Percentiles rank a stretch among this genome's conserved stretches.
These are phyloP conservation scores for Epichloe sibirici DNA, from an alignment of 2,329 filamentous ascomycete species.

Conservation along the genomic window DNA sequence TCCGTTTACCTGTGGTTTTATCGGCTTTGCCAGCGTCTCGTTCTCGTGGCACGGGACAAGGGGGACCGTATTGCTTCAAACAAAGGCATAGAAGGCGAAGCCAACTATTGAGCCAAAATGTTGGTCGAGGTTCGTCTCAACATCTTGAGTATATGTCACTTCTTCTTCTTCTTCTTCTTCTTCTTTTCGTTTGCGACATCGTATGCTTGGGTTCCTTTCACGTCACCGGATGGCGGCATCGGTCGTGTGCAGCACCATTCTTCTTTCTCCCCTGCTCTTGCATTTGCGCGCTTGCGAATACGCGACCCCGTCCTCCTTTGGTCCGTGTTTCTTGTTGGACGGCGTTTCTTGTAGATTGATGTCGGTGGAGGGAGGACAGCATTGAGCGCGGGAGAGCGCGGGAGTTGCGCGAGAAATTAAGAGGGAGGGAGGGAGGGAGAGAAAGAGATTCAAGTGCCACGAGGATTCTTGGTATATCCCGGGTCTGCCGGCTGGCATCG, in stretches of 20 bases:
- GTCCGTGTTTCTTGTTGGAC: background rate
- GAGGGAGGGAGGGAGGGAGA: background rate
- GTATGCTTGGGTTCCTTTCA: background rate
- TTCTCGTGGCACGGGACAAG: constrained; percentile 6
- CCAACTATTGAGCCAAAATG: constrained; percentile 13
- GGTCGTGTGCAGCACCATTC: constrained; percentile 2
- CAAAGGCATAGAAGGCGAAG: constrained; percentile 10
- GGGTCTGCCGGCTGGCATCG: constrained; percentile 1
- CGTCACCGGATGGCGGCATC: constrained; percentile 1
- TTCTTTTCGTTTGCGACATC: background rate
- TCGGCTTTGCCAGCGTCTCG: background rate
- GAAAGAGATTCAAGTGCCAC: background rate
- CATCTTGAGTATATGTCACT: background rate
- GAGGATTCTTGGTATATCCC: background rate
- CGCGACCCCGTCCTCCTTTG: background rate
- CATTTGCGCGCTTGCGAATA: constrained; percentile 1
- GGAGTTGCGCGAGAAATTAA: background rate
- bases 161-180: background rate
- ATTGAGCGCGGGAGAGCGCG: background rate
- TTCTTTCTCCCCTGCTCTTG: background rate
- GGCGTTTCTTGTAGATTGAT: background rate
- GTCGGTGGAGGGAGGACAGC: background rate
- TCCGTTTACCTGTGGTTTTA: background rate
- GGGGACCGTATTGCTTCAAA: constrained; percentile 7
- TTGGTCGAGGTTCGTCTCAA: constrained; percentile 24